phyloP scores from a whole-genome alignment of 2,329 filamentous ascomycete species.

The Fusarium pseudoanthophilum region DNA sequence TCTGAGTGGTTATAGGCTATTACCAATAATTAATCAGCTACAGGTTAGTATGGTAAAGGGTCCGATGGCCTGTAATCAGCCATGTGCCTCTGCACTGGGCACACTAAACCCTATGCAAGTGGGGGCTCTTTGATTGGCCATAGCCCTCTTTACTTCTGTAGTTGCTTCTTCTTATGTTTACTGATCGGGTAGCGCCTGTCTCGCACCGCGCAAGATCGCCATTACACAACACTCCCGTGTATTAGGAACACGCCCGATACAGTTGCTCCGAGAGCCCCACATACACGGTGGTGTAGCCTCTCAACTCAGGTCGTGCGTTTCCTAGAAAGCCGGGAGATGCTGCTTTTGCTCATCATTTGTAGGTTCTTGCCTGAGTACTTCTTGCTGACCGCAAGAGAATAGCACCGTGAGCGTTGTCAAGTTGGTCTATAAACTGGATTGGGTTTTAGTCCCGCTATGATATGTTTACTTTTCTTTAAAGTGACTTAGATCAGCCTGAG shows the following conservation, averaged over 20 bases:
- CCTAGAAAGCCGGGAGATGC: no score
- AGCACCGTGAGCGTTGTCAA: neutral
- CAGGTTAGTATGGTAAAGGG: neutral
- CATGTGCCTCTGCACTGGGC: neutral
- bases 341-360: neutral
- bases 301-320: neutral
- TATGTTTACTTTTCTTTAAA: neutral
- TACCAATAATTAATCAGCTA: neutral
- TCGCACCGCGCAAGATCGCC: neutral
- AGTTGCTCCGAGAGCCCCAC: neutral
- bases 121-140: neutral
- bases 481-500: neutral
- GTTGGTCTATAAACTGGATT: neutral
- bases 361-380: neutral
- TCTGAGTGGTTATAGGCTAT: accelerated
- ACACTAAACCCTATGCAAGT: neutral
- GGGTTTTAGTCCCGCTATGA: neutral
- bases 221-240: neutral
- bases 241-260: neutral
- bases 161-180: neutral
- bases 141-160: neutral
- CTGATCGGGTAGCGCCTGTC: neutral
- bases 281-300: neutral
- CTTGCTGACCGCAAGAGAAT: no score
- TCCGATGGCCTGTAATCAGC: neutral